Evolutionary conservation across 495 filamentous ascomycete species (phyloP).

Genomic region (Jackrogersella minutella): DNA sequence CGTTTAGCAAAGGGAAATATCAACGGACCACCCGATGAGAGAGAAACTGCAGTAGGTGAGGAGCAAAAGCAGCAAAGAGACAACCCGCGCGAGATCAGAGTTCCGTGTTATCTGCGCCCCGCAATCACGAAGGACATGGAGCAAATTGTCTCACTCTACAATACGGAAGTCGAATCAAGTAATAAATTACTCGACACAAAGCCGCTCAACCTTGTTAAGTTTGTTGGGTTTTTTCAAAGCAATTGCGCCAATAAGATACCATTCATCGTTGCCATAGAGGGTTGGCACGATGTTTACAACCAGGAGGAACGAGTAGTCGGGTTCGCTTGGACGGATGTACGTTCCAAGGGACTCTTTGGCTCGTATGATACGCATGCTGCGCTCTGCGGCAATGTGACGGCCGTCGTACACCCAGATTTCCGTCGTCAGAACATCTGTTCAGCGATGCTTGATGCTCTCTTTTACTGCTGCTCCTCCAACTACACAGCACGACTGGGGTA

Average conservation of each 20-base stretch:
- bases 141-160: slow-evolving; percentile 47
- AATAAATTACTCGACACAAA: slow-evolving; percentile 44
- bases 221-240: slow-evolving; percentile 38
- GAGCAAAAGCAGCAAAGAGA: not conserved
- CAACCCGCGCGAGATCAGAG: slow-evolving; percentile 35
- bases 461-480: slow-evolving; percentile 38
- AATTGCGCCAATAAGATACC: slow-evolving; percentile 42
- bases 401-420: slow-evolving; percentile 47
- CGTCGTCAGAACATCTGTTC: slow-evolving; percentile 49
- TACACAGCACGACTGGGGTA: slow-evolving; percentile 38
- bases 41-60: not conserved
- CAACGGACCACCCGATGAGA: not conserved
- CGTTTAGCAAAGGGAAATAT: not conserved
- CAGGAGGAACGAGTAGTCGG: slow-evolving; percentile 40
- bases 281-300: slow-evolving; percentile 10
- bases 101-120: slow-evolving; percentile 48
- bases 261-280: slow-evolving; percentile 52
- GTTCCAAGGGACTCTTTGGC: slow-evolving; percentile 16
- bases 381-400: slow-evolving; percentile 36
- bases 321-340: slow-evolving; percentile 43
- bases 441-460: slow-evolving; percentile 48
- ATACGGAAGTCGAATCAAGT: slow-evolving; percentile 45
- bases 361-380: slow-evolving; percentile 20
- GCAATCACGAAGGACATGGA: slow-evolving; percentile 42
- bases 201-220: slow-evolving; percentile 27